Base-by-base conservation (phyloP, 441 rosid genomes). In the Omphalea diandra region DNA sequence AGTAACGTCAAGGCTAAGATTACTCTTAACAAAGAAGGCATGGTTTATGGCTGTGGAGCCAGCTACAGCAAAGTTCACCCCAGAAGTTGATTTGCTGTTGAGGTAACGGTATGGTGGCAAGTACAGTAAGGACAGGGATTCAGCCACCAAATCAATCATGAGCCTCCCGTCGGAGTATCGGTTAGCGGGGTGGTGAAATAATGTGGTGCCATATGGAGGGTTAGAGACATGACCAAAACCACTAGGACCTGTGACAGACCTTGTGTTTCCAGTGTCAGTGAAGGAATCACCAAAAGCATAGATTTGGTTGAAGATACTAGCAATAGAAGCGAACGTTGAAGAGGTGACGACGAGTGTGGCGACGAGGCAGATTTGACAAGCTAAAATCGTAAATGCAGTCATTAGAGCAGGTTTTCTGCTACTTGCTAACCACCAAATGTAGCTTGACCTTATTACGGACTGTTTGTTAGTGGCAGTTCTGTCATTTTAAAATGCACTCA, bases 211-310 rank as follows among this genome's bases (percentile, higher is more conserved):
- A 27, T 94, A 88, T 0, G 98, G 97, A 29, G 80, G 76, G 72
- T 68, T 90, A 41, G 97, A 88, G 63, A 91, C 88, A 78, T 88
- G 97, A 69, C 83, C 90, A 52, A 85, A 94, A 12, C 97, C 94
- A 20, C 53, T 80, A 1, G 96, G 97, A 5, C 97, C 97, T 29
- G 84, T 36, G 0, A 59, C 77, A 22, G 91, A 76, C 70, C 59
- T 76, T 40, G 97, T 85, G 93, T 94, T 94, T 55, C 99, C 99
- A 0, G 98, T 94, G 87, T 94, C 98, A 8, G 97, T 90, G 83
- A 84, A 90, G 0, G 99, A 94, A 71, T 94, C 99, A 0, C 97
- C 97, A 54, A 91, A 94, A 76, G 97, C 99, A 33, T 83, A 91
- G 72, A 94, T 87, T 75, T 80, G 91, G 46, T 76, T 81, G 82